Percentiles rank a stretch among this genome's conserved stretches.
Evolutionary conservation across 1,284 basidiomycete genomes (phyloP).

Genomic region (Fomitopsis betulina): DNA sequence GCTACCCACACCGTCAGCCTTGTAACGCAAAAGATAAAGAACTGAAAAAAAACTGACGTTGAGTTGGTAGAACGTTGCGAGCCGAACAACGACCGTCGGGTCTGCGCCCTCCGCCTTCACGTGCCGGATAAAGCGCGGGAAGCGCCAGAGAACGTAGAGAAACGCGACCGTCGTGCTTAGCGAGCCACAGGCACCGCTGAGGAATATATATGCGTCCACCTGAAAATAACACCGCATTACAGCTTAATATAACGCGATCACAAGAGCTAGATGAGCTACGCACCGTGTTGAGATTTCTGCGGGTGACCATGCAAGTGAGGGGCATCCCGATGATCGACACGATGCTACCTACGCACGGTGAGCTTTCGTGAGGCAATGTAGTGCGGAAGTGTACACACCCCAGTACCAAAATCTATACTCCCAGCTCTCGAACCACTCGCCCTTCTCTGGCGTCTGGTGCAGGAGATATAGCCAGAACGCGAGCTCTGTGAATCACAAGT

Average conservation of each 20-base stretch:
- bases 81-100: slow-evolving; percentile 62
- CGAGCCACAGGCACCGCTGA: slow-evolving; percentile 59
- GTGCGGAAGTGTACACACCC: slow-evolving; percentile 27
- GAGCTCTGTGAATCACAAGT: slow-evolving; percentile 42
- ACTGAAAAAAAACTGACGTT: slow-evolving; percentile 47
- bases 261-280: slow-evolving; percentile 14
- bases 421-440: slow-evolving; percentile 58
- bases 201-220: slow-evolving; percentile 66
- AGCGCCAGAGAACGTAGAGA: slow-evolving; percentile 59
- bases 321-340: slow-evolving; percentile 64
- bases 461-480: slow-evolving; percentile 75
- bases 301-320: slow-evolving; percentile 52
- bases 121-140: slow-evolving; percentile 60
- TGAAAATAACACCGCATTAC: slow-evolving; percentile 21
- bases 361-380: neutral
- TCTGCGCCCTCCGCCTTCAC: slow-evolving; percentile 68
- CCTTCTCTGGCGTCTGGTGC: slow-evolving; percentile 61
- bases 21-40: neutral
- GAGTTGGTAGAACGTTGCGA: slow-evolving; percentile 69
- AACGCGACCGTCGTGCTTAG: slow-evolving; percentile 62
- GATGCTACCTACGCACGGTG: slow-evolving; percentile 45
- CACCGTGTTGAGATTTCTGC: slow-evolving; percentile 53
- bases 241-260: neutral
- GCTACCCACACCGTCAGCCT: slow-evolving; percentile 30
- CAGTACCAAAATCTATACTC: slow-evolving; percentile 33